Evolutionary conservation across 352 stramenopile genomes (phyloP), one percentile per base, ranked within the genome.

Genomic region (Globisporangium cederbergense): DNA sequence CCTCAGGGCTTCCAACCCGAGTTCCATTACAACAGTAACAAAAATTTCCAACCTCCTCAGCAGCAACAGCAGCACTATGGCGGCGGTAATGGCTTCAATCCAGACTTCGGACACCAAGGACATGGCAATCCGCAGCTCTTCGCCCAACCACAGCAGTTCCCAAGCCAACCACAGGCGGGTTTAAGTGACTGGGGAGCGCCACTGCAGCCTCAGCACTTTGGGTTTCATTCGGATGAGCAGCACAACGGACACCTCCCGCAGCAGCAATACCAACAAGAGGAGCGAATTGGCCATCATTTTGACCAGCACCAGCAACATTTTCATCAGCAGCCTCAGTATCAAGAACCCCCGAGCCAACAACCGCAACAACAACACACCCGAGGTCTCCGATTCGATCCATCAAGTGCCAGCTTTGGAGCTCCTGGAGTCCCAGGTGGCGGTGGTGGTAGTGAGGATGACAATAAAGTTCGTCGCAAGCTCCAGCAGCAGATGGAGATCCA

Each of bases 401-500:
- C 30, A 18, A 34, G 47, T 36, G 28, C 14, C 13, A 34, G 47
- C 4, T 64, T 64, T n/a, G 34, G 59, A 34, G 47, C 18, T 54
- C 22, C 22, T n/a, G 47, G 47, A 4, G 47, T 25, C 34, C 11
- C 47, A 4, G 56, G 38, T 40, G 46, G 59, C 6, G 18, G 32
- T 3, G 42, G 34, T 38, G 32, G n/a, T 13, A 25, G 14, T 14
- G 61, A 68, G 30, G 58, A 65, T 14, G 50, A 43, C 47, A 51
- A 1, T 8, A 64, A 54, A 30, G 53, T 22, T 38, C 56, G 58
- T 0, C 60, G 57, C 6, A 62, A 73, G 32, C 52, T 57, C 18
- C 64, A 77, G 62, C 71, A 77, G 52, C 71, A 75, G 32, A 74
- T 79, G 16, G 78, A 82, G 36, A 83, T 89, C 60, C 78, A 89